Evolutionary conservation across 768 basidiomycete genomes (phyloP).

Genomic region (Candolleomyces efflorescens): DNA sequence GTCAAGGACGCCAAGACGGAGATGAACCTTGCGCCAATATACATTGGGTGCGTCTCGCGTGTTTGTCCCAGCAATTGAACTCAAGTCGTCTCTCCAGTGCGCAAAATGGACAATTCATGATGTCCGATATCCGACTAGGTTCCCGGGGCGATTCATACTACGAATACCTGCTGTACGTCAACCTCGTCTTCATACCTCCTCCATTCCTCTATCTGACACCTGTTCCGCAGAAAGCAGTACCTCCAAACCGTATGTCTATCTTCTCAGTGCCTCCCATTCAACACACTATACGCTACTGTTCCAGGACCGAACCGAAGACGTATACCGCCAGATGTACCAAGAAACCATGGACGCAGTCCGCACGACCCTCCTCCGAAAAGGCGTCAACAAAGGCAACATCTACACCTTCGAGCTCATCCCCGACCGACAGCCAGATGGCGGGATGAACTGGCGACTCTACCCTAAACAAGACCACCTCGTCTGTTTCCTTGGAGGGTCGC

Average conservation of each 20-base stretch:
- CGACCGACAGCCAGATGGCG: constrained; percentile 34
- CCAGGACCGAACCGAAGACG: constrained; percentile 69
- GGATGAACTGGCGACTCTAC: constrained; percentile 59
- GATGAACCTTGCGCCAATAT: constrained; percentile 81
- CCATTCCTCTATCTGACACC: neutral
- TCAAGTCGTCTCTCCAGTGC: constrained; percentile 21
- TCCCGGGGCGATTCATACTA: constrained; percentile 94
- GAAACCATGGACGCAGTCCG: constrained; percentile 82
- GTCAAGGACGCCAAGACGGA: constrained; percentile 59
- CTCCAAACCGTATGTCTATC: constrained; percentile 61
- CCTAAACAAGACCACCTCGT: constrained; percentile 96
- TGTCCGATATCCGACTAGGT: constrained; percentile 81
- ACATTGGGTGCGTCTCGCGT: constrained; percentile 54
- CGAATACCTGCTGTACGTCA: constrained; percentile 76
- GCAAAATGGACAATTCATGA: constrained; percentile 39
- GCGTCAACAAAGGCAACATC: constrained; percentile 51
- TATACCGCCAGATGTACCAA: constrained; percentile 90
- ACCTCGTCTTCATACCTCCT: neutral
- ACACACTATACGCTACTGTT: neutral
- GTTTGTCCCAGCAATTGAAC: neutral
- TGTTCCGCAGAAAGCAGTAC: constrained; percentile 60
- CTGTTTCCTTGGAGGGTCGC: constrained; percentile 90
- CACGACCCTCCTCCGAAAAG: constrained; percentile 64
- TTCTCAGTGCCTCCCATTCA: neutral
- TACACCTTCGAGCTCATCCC: constrained; percentile 85